Percentiles rank a stretch among this genome's conserved stretches.
Evolutionary conservation across 306 rosid genomes (phyloP).

Genomic region (Cicer bijugum): DNA sequence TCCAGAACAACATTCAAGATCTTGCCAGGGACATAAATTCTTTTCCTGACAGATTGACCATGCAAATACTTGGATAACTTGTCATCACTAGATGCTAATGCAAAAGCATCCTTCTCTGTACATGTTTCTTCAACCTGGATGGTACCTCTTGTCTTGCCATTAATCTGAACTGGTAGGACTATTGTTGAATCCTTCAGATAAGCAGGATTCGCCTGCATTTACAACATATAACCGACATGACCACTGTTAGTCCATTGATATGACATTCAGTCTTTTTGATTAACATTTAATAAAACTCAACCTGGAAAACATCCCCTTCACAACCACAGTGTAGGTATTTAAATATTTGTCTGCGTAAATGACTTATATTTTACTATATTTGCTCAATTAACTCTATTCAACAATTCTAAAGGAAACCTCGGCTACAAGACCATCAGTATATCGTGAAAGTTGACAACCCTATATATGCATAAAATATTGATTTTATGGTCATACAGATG

Average conservation of each 20-base stretch:
- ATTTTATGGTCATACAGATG: neutral
- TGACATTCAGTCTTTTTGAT: neutral
- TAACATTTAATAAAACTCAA: neutral
- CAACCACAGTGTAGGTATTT: neutral
- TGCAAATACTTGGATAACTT: conserved; percentile 74
- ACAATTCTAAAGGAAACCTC: conserved; percentile 19
- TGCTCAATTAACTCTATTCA: neutral
- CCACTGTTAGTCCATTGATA: neutral
- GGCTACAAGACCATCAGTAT: neutral
- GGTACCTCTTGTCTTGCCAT: conserved; percentile 96
- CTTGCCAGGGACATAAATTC: conserved; percentile 86
- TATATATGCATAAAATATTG: neutral
- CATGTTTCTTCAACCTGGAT: conserved; percentile 82
- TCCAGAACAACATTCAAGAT: conserved; percentile 87
- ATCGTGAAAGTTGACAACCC: neutral
- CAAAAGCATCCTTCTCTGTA: conserved; percentile 82
- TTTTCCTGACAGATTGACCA: conserved; percentile 68
- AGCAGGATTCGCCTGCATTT: conserved; percentile 69
- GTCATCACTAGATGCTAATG: conserved; percentile 69
- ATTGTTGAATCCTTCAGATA: conserved; percentile 75
- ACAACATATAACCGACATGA: conserved; percentile 27
- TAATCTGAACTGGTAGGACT: conserved; percentile 88
- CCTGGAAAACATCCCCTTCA: neutral
- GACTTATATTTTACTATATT: neutral
- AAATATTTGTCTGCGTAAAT: neutral